Evolutionary conservation across 83 land plant genomes (phyloP), one percentile per base, ranked within the genome.

Genomic region (Larix sibirica): DNA sequence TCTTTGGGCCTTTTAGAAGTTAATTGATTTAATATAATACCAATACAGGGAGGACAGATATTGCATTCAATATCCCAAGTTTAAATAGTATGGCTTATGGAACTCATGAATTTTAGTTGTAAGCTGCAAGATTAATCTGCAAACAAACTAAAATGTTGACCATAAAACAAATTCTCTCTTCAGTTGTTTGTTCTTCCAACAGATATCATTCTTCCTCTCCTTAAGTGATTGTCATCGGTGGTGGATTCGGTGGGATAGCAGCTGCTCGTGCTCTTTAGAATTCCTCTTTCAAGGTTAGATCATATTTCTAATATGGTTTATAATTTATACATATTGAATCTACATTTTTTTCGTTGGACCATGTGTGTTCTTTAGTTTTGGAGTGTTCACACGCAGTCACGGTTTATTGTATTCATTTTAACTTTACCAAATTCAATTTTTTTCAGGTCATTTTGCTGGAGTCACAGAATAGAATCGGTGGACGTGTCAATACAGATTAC

Each of bases 381-480:
- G 21, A 42, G 54, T 24, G 7, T 73, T 21, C 44, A 10, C 21
- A 20, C n/a, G 77, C 26, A 73, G 44, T 1, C 42, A n/a, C 4
- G 38, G 54, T 23, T 42, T 73, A 23, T 9, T 50, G 8, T 14
- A 73, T 73, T 42, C 20, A 21, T 61, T 26, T 78, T 38, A 50
- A 0, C 56, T 64, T 78, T 83, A 66, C 69, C 33, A 38, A 58
- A 18, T 18, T 17, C 18, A 3, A 31, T 9, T 20, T 79, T 17
- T 0, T 68, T 58, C 88, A 97, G 98, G 99, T 97, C 16, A 65
- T 90, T 67, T 80, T 97, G 82, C 82, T 97, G 79, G 99, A 97
- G 85, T 97, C 99, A 76, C 85, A 95, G 26, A 82, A 94, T 81
- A 93, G 99, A 79, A 83, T 97, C 83, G 97, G 99, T 69, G 99